phyloP scores from a whole-genome alignment of 129 eudicot species.

The Escallonia rubra region DNA sequence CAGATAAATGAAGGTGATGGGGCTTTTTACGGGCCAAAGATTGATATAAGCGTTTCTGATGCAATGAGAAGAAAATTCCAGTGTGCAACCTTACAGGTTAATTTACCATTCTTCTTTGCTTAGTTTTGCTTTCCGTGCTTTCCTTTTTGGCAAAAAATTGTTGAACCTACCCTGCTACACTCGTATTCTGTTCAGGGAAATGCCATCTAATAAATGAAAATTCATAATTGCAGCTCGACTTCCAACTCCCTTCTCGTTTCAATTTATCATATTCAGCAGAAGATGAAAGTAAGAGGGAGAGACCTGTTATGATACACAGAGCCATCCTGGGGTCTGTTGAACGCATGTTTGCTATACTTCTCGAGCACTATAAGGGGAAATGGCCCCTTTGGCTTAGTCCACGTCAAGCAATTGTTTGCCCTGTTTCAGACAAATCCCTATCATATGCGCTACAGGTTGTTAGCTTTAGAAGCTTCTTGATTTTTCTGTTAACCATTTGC shows the following conservation, averaged over 20 bases:
- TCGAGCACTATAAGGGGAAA: conserved; percentile 95
- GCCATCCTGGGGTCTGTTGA: conserved; percentile 95
- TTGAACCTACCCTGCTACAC: neutral
- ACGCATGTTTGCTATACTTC: conserved; percentile 91
- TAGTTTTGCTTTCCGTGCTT: neutral
- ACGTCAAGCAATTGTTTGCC: conserved; percentile 89
- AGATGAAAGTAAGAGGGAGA: conserved; percentile 80
- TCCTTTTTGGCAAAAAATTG: neutral
- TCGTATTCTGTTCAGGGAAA: neutral
- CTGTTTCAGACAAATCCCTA: conserved; percentile 81
- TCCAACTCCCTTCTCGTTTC: conserved; percentile 87
- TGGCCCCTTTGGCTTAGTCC: conserved; percentile 99
- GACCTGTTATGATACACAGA: conserved; percentile 95
- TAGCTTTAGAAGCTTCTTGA: neutral
- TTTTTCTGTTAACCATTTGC: too few species aligned
- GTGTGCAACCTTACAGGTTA: conserved; percentile 92
- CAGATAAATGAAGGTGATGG: conserved; percentile 95
- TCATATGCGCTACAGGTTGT: conserved; percentile 70
- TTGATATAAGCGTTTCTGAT: conserved; percentile 91
- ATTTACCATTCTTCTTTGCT: neutral
- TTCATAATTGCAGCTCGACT: conserved; percentile 66
- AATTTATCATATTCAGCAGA: conserved; percentile 74
- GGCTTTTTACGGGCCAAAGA: conserved; percentile 98
- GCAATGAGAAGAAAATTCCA: conserved; percentile 94
- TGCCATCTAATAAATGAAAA: conserved; percentile 3